Evolutionary conservation across 108 stramenopile species (phyloP).

Genomic region (Nannochloropsis gaditana): DNA sequence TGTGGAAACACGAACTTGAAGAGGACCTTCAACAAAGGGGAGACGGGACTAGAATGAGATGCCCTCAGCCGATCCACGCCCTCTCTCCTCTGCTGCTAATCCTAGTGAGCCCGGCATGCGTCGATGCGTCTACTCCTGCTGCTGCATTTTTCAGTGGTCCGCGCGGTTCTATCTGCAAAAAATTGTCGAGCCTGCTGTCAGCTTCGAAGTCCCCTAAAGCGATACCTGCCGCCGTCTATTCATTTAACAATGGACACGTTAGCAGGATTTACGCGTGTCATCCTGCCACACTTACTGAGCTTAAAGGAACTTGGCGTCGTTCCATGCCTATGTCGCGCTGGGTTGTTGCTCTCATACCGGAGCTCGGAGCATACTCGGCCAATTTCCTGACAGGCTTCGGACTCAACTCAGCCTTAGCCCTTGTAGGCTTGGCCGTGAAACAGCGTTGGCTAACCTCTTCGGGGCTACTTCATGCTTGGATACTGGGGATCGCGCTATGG

Average conservation of each 20-base stretch:
- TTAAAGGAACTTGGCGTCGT: no score
- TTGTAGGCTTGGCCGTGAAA: neutral
- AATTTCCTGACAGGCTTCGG: neutral
- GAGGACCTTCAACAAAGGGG: no score
- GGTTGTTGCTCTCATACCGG: neutral
- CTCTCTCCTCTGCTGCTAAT: no score
- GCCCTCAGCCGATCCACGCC: no score
- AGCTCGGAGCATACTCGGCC: neutral
- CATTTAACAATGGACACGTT: no score
- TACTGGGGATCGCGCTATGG: slow-evolving; percentile 74
- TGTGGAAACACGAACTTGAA: no score
- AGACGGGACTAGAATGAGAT: no score
- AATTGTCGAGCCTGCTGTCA: neutral
- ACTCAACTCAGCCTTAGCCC: neutral
- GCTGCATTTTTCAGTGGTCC: neutral
- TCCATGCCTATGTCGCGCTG: no score
- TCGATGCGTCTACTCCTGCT: neutral
- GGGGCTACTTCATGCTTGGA: slow-evolving; percentile 67
- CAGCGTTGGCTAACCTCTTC: slow-evolving; percentile 59
- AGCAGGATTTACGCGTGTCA: no score
- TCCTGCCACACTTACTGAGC: no score
- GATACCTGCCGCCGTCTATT: no score
- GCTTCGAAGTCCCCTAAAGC: neutral
- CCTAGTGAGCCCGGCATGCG: no score
- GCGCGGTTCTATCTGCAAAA: neutral